A percentile compares a stretch with the other conserved stretches of the same genome.
phyloP scores from a whole-genome alignment of 106 monocot species.

The Dioscorea alata region DNA sequence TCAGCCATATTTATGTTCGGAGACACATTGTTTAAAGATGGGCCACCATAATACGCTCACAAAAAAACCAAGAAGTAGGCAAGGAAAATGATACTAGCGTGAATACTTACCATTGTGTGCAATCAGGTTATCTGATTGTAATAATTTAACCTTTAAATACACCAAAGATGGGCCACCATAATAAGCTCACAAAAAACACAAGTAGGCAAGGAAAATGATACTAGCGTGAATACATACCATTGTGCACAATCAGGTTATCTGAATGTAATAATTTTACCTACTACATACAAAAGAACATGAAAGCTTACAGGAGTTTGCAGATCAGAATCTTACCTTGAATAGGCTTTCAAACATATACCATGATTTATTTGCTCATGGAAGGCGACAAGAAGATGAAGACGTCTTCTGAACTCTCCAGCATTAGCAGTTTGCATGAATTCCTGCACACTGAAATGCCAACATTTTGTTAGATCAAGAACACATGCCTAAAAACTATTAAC shows the following conservation, averaged over 20 bases:
- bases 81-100: neutral
- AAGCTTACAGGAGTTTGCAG: neutral
- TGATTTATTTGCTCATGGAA: conserved; percentile 69
- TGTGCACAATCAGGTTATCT: neutral
- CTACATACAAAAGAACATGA: neutral
- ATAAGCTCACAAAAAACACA: too few species aligned
- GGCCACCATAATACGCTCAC: too few species aligned
- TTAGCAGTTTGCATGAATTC: conserved; percentile 70
- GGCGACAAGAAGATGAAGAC: conserved; percentile 72
- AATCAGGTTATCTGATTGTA: neutral
- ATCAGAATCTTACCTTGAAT: conserved; percentile 42
- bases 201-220: too few species aligned
- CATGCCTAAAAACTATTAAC: neutral
- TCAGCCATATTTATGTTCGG: too few species aligned
- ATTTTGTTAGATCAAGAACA: neutral
- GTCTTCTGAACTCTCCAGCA: conserved; percentile 77
- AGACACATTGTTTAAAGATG: too few species aligned
- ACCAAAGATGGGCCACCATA: too few species aligned
- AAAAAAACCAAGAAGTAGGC: too few species aligned
- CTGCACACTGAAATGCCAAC: conserved; percentile 43
- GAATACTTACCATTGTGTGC: neutral
- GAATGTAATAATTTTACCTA: neutral
- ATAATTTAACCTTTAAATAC: conserved; percentile 3
- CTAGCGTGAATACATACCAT: neutral
- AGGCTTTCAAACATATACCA: conserved; percentile 30